Evolutionary conservation across 2,329 filamentous ascomycete species (phyloP), one percentile per base, ranked within the genome.

Genomic region (Aspergillus brunneoviolaceus): DNA sequence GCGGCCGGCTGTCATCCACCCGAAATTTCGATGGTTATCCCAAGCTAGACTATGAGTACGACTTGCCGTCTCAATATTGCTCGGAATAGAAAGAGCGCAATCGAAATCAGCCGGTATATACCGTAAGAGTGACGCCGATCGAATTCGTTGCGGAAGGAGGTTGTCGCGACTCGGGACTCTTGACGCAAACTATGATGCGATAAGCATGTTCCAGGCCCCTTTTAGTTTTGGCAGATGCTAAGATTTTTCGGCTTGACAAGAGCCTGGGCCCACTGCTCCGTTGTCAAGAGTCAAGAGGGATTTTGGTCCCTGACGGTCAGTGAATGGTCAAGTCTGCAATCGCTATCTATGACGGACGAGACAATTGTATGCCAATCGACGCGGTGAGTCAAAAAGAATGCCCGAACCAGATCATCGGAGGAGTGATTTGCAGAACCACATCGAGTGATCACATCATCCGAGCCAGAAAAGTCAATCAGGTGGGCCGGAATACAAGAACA

Each of bases 111-210:
- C 50, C 29, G 33, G 51, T 16, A 6, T 27, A 23, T 16, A 21
- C 51, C 49, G 61, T 59, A 60, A 58, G 23, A 19, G 50, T 64
- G 63, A 64, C 57, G 57, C 54, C 16, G 11, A 16, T 35, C 16
- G 12, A 35, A 45, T 33, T 35, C 33, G 6, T 45, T 9, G 5
- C 39, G 29, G 16, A 47, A 48, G 35, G 53, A 33, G 48, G 33
- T 48, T 58, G 39, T 55, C 50, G 60, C 29, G 48, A 54, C 21
- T 21, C 21, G 21, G 21, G 21, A 21, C 51, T 54, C 57, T 57
- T 67, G 65, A 65, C 63, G 62, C 63, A 65, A 65, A 48, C 51
- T 23, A 64, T 64, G 63, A 67, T 64, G 60, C 65, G 63, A 67
- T 60, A 29, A 52, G 50, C 33, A 45, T 35, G 53, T 52, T 58